Base-by-base conservation (phyloP, 441 rosid species). In the Arabidopsis lyrata region DNA sequence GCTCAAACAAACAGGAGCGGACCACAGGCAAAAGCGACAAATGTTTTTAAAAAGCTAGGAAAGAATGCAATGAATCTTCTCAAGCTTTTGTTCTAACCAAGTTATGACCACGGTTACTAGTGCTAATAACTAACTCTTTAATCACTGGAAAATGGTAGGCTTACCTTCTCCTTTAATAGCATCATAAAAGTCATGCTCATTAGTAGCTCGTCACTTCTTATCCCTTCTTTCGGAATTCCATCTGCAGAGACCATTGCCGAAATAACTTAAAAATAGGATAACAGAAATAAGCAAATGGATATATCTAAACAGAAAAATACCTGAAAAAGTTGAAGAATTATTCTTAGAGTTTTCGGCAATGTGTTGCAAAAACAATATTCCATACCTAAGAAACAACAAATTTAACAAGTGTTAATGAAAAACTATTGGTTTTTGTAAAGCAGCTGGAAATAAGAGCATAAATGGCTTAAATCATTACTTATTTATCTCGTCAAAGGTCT, bases 161-260 rank as follows among this genome's bases (percentile, higher is more conserved):
- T 78, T 80, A 91, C 98, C 86, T 92, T 95, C 20, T 87, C 86
- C 75, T 82, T 48, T 35, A 92, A 11, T 76, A 83, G 78, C 77
- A 74, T 70, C 77, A 92, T 64, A 70, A 78, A 15, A 22, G 95
- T 84, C 44, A 95, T 83, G 74, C 91, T 83, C 13, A 80, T 82
- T 15, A 89, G 88, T 8, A 95, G 87, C 35, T 92, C 89, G 38
- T 27, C 76, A 55, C 84, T 74, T 70, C 83, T 76, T 49, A 87
- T 83, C 66, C 91, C 89, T 77, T 87, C 96, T 77, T 89, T 92
- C 4, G 95, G 97, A 49, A 92, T 92, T 55, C 95, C 96, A 80
- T 90, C 99, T 95, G 67, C 80, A 90, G 22, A 32, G 38, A 63
- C 67, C 39, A 77, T 49, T 34, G 52, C 29, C 48, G 73, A 54